phyloP scores from a whole-genome alignment of 129 eudicot species.

The Daucus carota region DNA sequence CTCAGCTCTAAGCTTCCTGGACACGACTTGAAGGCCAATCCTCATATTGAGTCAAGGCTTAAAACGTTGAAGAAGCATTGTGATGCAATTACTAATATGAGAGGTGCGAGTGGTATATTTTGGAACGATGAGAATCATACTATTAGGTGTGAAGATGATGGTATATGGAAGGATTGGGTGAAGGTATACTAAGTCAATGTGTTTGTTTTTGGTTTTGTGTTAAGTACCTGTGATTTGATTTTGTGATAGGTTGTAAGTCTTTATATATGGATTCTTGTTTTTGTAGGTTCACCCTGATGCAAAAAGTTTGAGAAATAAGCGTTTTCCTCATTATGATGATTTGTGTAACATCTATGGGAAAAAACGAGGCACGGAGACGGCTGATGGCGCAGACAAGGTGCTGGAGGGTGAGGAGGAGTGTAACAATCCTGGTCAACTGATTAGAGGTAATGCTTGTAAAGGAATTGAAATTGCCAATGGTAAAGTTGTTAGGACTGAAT shows the following conservation, averaged over 20 bases:
- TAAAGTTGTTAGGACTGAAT: slow-evolving; percentile 11
- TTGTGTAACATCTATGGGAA: background rate
- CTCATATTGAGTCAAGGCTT: slow-evolving; percentile 9
- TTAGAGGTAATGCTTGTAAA: background rate
- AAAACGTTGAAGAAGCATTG: slow-evolving; percentile 11
- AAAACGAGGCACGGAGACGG: background rate
- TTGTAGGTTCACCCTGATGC: slow-evolving; percentile 11
- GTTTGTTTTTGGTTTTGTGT: background rate
- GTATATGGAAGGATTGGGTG: slow-evolving; percentile 6
- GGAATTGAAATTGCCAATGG: slow-evolving; percentile 3
- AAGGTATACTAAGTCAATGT: too few relatives aligned
- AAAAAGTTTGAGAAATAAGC: slow-evolving; percentile 8
- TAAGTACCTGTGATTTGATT: background rate
- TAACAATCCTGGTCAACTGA: background rate
- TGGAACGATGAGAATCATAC: background rate
- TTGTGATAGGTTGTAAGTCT: background rate
- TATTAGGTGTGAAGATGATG: slow-evolving; percentile 6
- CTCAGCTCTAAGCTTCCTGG: slow-evolving; percentile 7
- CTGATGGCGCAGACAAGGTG: background rate
- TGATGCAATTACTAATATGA: slow-evolving; percentile 8
- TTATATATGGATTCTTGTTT: background rate
- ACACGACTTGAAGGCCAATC: slow-evolving; percentile 3
- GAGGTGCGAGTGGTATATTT: background rate
- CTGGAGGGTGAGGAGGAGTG: slow-evolving; percentile 2
- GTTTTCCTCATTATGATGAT: slow-evolving; percentile 11